Evolutionary conservation across 2,329 filamentous ascomycete species (phyloP), one percentile per base, ranked within the genome.

Genomic region (Colletotrichum sp.): DNA sequence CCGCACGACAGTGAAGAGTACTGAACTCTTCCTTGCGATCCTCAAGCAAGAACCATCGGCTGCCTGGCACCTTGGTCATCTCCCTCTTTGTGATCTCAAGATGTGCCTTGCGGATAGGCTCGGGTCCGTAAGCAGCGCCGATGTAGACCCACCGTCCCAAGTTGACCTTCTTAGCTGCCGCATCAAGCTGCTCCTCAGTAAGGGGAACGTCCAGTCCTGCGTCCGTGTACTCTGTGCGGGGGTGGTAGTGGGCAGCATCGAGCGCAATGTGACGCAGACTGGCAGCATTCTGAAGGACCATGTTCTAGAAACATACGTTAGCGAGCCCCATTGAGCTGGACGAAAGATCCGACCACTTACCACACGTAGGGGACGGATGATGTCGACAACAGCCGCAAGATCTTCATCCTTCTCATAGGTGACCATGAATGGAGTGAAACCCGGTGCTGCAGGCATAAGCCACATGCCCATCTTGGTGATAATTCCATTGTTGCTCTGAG

Each of bases 391-490:
- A 10, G 79, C 79, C 27, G 78, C 78, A 28, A 86, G 80, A 72
- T 85, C 84, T 16, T 81, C 80, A 28, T 85, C 84, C 55, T 79
- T 80, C 32, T 83, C 82, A 68, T 86, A 85, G 0, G 84, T 86
- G 71, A 86, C 80, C 80, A 83, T 82, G 80, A 85, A 87, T 2
- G 84, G 82, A 74, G 86, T 83, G 77, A 85, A 82, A 2, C 78
- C 81, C 0, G 80, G 79, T 3, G 83, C 80, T 16, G 80, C 82
- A 8, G 84, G 85, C 82, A 85, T 85, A 72, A 84, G 77, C 73
- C 82, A 81, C 69, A 91, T 84, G 0, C 89, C 89, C 85, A 91
- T 88, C 80, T 91, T 90, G 5, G 87, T 88, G 8, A 90, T 86
- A 43, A 91, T 88, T 36, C 89, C 89, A 15, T 90, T 83, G 74